A percentile compares a stretch with the other conserved stretches of the same genome.
These are phyloP conservation scores for Sutorius australiensis DNA, from an alignment of 768 basidiomycete genomes.

Conservation along the genomic window DNA sequence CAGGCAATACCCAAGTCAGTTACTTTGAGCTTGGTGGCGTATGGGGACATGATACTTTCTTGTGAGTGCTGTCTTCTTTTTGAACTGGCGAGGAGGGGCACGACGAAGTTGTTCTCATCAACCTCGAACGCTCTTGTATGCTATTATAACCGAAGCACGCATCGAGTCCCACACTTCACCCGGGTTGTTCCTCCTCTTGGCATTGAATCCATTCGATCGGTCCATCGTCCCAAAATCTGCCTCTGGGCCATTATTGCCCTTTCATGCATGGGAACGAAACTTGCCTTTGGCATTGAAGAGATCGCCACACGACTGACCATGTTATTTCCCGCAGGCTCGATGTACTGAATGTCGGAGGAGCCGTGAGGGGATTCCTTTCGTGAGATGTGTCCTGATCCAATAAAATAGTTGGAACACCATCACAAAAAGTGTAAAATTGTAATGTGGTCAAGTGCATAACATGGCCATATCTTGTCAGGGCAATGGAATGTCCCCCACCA, in stretches of 20 bases:
- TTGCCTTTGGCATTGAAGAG: background rate
- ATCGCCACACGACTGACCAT: constrained; percentile 7
- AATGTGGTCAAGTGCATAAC: too few species aligned
- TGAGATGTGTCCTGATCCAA: constrained; percentile 22
- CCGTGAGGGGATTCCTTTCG: constrained; percentile 84
- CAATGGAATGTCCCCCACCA: too few species aligned
- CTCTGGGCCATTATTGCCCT: background rate
- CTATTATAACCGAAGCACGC: constrained; percentile 8
- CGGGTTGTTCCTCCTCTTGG: constrained; percentile 6
- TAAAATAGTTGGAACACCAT: background rate
- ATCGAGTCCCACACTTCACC: background rate
- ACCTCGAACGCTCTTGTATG: background rate
- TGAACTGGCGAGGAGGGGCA: background rate
- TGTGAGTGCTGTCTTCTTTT: constrained; percentile 47
- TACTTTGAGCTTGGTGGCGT: constrained; percentile 98
- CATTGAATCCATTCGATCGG: background rate
- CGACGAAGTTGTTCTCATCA: background rate
- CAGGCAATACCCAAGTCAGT: constrained; percentile 83
- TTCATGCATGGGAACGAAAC: background rate
- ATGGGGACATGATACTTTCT: constrained; percentile 99
- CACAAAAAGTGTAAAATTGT: too few species aligned
- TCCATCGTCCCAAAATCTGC: background rate
- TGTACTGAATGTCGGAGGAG: constrained; percentile 85
- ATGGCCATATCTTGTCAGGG: too few species aligned
- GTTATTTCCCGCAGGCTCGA: constrained; percentile 54